Base-by-base conservation (phyloP, 805 yeast genomes). In the Candida tammaniensis region DNA sequence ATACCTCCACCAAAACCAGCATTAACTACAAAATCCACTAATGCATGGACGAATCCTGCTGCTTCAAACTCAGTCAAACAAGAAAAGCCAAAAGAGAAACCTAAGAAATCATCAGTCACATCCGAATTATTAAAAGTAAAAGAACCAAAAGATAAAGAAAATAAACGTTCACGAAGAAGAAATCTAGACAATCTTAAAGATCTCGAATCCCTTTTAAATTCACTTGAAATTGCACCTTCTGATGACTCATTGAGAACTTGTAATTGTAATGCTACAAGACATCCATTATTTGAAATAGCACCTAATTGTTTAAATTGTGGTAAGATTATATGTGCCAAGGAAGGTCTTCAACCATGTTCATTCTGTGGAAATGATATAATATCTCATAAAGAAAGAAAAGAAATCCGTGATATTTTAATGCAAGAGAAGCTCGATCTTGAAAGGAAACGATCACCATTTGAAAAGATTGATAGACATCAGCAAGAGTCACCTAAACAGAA, bases 291-390 rank as follows among this genome's bases (percentile, higher is more conserved):
- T 43, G 94, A 86, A 37, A 73, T 83, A 43, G 93, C 94, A 2
- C 98, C 98, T 1, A 93, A 93, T 54, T 93, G 99, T 50, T 60
- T 93, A 25, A 80, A 83, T 40, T 93, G 99, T 56, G 99, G 99
- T 8, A 86, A 88, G 56, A 86, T 93, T 26, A 86, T 93, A 2
- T 93, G 99, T 63, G 71, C 74, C 4, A 81, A 80, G 47, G 98
- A 93, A 52, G 98, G 98, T 0, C 63, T 86, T 16, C 93, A 89
- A 40, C 93, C 93, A 3, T 93, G 99, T 52, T 73, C 93, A 2
- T 83, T 61, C 42, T 93, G 98, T 62, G 86, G 87, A 0, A 54
- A 69, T 17, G 82, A 78, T 21, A 59, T 93, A 26, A 65, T 93
- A 13, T 69, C 78, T 5, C 53, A 59, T 8, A 72, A 71, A n/a